These are phyloP conservation scores for Saccharomycopsis selenospora DNA, from an alignment of 805 yeast genomes.

Conservation along the genomic window DNA sequence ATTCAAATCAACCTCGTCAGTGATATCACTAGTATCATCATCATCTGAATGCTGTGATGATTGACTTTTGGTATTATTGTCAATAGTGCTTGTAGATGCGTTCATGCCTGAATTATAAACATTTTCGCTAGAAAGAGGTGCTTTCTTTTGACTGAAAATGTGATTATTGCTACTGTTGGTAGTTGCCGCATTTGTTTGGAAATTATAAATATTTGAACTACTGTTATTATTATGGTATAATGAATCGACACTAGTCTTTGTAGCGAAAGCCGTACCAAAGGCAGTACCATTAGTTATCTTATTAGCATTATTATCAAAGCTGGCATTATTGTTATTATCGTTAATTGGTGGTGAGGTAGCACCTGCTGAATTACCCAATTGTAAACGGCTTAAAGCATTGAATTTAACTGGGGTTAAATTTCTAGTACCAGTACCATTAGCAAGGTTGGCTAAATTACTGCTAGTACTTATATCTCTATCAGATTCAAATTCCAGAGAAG, in stretches of 20 bases:
- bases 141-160: neutral
- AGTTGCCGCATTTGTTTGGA: neutral
- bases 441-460: neutral
- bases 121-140: neutral
- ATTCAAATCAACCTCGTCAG: slow-evolving; percentile 5
- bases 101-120: neutral
- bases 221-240: too few species aligned
- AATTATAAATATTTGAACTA: neutral
- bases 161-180: neutral
- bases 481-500: slow-evolving; percentile 36
- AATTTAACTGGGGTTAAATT: slow-evolving; percentile 29
- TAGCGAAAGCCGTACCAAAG: neutral
- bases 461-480: slow-evolving; percentile 26
- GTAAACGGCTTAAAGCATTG: slow-evolving; percentile 14
- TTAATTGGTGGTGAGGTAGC: neutral
- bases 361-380: slow-evolving; percentile 2
- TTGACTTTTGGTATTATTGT: too few species aligned
- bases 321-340: neutral
- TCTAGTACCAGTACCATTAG: neutral
- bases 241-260: neutral
- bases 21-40: slow-evolving; percentile 6
- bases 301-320: neutral
- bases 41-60: too few species aligned
- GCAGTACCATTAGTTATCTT: neutral
- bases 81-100: neutral